Evolutionary conservation across 768 basidiomycete genomes (phyloP), one percentile per base, ranked within the genome.

Genomic region (Amanita phalloides): DNA sequence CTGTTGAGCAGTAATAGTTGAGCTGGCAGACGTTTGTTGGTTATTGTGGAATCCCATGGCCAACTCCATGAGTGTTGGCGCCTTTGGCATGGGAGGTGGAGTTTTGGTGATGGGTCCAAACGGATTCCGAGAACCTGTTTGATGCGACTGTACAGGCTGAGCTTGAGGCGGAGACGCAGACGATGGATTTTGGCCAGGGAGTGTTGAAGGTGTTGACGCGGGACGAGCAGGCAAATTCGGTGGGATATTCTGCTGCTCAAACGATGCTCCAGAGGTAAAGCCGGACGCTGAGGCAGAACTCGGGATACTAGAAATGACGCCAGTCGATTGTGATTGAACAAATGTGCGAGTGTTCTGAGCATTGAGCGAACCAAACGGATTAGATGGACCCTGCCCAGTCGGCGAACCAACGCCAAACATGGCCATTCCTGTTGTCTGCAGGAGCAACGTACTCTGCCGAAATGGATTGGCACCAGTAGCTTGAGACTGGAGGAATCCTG

Each of bases 111-210:
- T 79, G 28, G 80, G 78, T 5, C 92, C 94, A 56, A 99, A 99
- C 3, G 96, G 96, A 74, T 99, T 99, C 58, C 81, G 83, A 6
- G 90, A 90, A 25, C 96, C 95, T 3, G 96, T 99, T 63, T 86
- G 82, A 64, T 98, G 94, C 5, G 92, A 75, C 59, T 81, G 83
- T 25, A 97, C 76, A 6, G 82, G 81, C 60, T 84, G 81, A 2
- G 75, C 71, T 3, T 69, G 57, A 35, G 76, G 73, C 4, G 76
- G 75, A 5, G 74, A 68, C 5, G 61, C 60, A 26, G 68, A 59
- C 9, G 56, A 39, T 50, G 61, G 51, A 60, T 58, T 58, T 32
- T 55, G 63, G 43, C 57, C 59, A 35, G 71, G 59, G 14, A 71
- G 68, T 4, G 74, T 76, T 20, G 85, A 72, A 7, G 89, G 89